A percentile compares a stretch with the other conserved stretches of the same genome.
Evolutionary conservation across 75 land plant species (phyloP).

Genomic region (Pseudotsuga menziesii): DNA sequence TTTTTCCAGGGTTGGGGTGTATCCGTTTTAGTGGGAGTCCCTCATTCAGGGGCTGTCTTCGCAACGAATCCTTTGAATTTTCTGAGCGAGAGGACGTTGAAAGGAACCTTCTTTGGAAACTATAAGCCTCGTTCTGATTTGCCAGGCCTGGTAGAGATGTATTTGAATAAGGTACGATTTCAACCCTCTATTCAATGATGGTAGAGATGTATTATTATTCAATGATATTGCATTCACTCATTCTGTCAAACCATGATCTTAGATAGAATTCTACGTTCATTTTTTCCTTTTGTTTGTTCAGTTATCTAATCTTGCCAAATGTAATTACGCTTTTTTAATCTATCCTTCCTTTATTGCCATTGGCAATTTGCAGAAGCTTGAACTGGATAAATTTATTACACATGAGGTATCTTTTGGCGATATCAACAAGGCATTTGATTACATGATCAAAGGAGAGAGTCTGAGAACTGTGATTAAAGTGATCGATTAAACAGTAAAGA

Average conservation of each 20-base stretch:
- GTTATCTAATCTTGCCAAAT: too few relatives aligned
- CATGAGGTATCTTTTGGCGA: slow-evolving; percentile 25
- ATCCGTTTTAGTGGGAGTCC: slow-evolving; percentile 22
- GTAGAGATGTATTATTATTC: neutral
- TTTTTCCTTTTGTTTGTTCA: too few relatives aligned
- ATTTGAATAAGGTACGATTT: slow-evolving; percentile 40
- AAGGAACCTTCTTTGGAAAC: slow-evolving; percentile 44
- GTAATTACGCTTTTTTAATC: too few relatives aligned
- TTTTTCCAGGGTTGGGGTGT: slow-evolving; percentile 26
- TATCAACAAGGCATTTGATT: slow-evolving; percentile 42
- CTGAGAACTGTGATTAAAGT: slow-evolving; percentile 21
- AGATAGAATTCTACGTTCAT: too few relatives aligned
- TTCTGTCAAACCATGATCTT: too few relatives aligned
- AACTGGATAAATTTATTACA: slow-evolving; percentile 35
- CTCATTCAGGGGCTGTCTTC: slow-evolving; percentile 6
- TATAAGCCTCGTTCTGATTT: slow-evolving; percentile 33
- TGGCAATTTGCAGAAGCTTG: slow-evolving; percentile 20
- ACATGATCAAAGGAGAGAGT: slow-evolving; percentile 25
- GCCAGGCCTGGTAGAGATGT: slow-evolving; percentile 40
- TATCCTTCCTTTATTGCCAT: too few relatives aligned
- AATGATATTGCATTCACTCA: neutral
- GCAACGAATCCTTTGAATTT: slow-evolving; percentile 18
- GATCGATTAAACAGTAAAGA: too few relatives aligned
- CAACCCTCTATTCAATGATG: neutral
- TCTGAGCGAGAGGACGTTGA: slow-evolving; percentile 24